Evolutionary conservation across 2,329 filamentous ascomycete genomes (phyloP).

Genomic region (Claviceps humidiphila): DNA sequence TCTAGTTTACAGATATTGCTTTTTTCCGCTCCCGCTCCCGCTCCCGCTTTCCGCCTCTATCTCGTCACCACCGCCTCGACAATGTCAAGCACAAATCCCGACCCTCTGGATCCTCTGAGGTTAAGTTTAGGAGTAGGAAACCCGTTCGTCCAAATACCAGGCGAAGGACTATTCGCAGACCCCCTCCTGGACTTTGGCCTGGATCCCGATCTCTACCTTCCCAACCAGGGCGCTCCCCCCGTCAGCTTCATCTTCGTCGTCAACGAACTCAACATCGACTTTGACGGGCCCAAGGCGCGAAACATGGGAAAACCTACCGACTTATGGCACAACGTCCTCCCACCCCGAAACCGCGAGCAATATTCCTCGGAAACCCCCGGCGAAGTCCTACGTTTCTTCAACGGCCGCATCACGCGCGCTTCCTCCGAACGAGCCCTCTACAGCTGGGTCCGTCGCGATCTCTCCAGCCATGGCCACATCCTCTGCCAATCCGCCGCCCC

Average conservation of each 20-base stretch:
- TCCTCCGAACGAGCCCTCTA: slow-evolving; percentile 11
- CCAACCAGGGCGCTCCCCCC: not conserved
- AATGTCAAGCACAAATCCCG: slow-evolving; percentile 1
- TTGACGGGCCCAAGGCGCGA: not conserved
- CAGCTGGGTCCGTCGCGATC: not conserved
- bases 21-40: no score
- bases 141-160: not conserved
- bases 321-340: slow-evolving; percentile 18
- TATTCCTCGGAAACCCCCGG: slow-evolving; percentile 18
- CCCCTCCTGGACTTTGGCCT: not conserved
- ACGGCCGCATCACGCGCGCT: slow-evolving; percentile 16
- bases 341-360: slow-evolving; percentile 11
- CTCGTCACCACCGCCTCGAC: not conserved
- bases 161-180: not conserved
- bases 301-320: slow-evolving; percentile 8
- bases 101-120: not conserved
- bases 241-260: slow-evolving; percentile 26
- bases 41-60: no score
- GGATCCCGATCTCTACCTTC: not conserved
- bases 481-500: not conserved
- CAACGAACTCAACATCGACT: slow-evolving; percentile 19
- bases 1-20: no score
- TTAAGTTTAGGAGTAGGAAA: not conserved
- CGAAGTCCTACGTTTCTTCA: slow-evolving; percentile 22
- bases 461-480: slow-evolving; percentile 1